A percentile compares a stretch with the other conserved stretches of the same genome.
Conservation (phyloP, 2,329 filamentous ascomycete genomes). For the Venturia aucupariae region DNA sequence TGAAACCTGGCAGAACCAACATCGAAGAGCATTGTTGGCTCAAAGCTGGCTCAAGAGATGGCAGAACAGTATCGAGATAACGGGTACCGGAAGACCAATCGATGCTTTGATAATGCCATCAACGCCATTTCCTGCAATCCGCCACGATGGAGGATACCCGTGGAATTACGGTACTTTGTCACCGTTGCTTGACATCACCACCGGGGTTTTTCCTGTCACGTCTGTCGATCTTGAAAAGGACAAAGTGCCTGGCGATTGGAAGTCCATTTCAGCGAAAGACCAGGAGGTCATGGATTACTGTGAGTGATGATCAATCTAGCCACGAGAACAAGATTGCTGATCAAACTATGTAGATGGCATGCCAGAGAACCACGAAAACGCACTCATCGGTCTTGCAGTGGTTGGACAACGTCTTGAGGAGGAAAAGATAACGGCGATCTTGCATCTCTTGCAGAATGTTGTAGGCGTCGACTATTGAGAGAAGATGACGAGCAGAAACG, state of each 20-base stretch:
- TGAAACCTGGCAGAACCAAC: conserved; percentile 19
- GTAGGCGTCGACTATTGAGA: no score
- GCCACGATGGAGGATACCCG: conserved; percentile 11
- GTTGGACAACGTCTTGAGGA: conserved; percentile 21
- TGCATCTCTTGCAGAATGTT: no score
- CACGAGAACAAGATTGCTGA: background rate
- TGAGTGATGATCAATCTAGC: background rate
- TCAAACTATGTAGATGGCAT: conserved; percentile 16
- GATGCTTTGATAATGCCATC: conserved; percentile 15
- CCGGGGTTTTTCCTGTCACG: conserved; percentile 21
- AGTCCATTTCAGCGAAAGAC: conserved; percentile 6
- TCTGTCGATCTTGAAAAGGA: conserved; percentile 20
- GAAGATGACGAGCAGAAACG: no score
- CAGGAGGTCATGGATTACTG: conserved; percentile 13
- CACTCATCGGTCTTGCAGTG: conserved; percentile 19
- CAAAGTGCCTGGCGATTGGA: conserved; percentile 18
- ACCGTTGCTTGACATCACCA: conserved; percentile 18
- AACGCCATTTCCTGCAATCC: conserved; percentile 12
- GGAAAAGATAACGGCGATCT: no score
- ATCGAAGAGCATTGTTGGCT: conserved; percentile 17
- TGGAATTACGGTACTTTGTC: conserved; percentile 7
- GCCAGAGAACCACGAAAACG: conserved; percentile 22
- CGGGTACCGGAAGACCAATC: conserved; percentile 15
- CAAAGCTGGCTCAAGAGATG: conserved; percentile 20
- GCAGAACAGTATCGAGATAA: conserved; percentile 17